Percentiles rank a stretch among this genome's conserved stretches.
Evolutionary conservation across 306 rosid genomes (phyloP).

Genomic region (Casuarina glauca): DNA sequence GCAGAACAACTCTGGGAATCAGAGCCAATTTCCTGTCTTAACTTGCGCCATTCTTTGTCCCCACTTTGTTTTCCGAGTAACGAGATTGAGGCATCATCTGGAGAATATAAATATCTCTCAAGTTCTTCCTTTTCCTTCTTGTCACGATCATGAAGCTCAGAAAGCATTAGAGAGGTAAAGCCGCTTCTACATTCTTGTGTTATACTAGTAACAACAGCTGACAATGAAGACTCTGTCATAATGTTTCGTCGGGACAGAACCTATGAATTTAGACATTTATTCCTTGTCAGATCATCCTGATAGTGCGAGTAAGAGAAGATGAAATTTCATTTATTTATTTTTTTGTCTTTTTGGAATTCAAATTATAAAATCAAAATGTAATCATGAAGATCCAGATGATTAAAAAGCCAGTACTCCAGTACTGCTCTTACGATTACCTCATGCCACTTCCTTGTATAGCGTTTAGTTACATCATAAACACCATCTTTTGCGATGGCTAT

Average conservation of each 20-base stretch:
- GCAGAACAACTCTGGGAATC: conserved; percentile 54
- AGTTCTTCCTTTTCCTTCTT: conserved; percentile 61
- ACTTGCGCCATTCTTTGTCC: conserved; percentile 85
- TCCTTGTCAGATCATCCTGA: conserved; percentile 16
- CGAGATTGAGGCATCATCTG: conserved; percentile 55
- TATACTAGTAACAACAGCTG: conserved; percentile 51
- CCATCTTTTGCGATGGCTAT: conserved; percentile 83
- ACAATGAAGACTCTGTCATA: conserved; percentile 55
- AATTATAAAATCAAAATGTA: conserved; percentile 1
- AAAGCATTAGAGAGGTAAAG: conserved; percentile 52
- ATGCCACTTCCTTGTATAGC: conserved; percentile 88
- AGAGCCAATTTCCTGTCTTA: conserved; percentile 76
- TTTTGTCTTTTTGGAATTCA: no score
- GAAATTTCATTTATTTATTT: not conserved
- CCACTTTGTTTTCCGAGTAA: conserved; percentile 96
- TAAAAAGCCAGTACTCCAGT: not conserved
- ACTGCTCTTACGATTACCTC: conserved; percentile 52
- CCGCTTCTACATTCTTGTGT: conserved; percentile 61
- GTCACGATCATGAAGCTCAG: conserved; percentile 65
- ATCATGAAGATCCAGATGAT: conserved; percentile 12
- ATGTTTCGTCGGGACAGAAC: conserved; percentile 73
- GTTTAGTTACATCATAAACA: conserved; percentile 81
- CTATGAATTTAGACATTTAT: conserved; percentile 34
- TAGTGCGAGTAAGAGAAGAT: not conserved
- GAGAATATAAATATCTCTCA: conserved; percentile 52